A percentile compares a stretch with the other conserved stretches of the same genome.
Conservation (phyloP, 495 filamentous ascomycete genomes). For the Neurospora hispaniola region DNA sequence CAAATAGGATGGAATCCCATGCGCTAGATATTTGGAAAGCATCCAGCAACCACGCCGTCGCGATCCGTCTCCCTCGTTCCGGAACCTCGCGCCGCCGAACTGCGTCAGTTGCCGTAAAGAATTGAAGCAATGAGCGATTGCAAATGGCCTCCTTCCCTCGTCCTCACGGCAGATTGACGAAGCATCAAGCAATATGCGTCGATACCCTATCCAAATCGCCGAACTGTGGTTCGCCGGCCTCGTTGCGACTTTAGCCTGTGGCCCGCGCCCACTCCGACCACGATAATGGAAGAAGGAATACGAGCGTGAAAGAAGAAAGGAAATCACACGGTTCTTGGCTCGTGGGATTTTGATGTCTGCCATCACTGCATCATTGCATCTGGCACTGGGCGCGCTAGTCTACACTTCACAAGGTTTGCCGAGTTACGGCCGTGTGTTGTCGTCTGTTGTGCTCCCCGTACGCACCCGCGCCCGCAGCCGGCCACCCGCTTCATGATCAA, state of each 20-base stretch:
- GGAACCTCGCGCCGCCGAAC: neutral
- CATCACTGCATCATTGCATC: neutral
- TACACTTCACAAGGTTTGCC: neutral
- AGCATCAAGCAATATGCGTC: neutral
- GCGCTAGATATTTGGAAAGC: neutral
- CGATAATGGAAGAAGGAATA: neutral
- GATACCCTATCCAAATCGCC: neutral
- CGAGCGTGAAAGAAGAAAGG: neutral
- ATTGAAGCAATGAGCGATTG: neutral
- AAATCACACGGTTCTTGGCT: neutral
- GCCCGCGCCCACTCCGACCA: neutral
- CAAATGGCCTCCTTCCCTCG: neutral
- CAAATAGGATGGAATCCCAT: neutral
- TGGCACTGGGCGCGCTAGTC: neutral
- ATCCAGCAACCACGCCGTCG: neutral
- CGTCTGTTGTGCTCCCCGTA: constrained; percentile 10
- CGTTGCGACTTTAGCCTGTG: neutral
- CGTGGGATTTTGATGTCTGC: neutral
- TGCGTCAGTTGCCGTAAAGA: neutral
- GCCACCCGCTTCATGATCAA: neutral
- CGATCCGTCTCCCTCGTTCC: neutral
- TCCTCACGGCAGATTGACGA: neutral
- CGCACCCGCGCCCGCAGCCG: neutral
- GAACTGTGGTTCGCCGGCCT: neutral
- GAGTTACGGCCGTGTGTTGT: constrained; percentile 14